A percentile compares a stretch with the other conserved stretches of the same genome.
Conservation (phyloP, 2,329 filamentous ascomycete species). For the Fusarium decemcellulare region DNA sequence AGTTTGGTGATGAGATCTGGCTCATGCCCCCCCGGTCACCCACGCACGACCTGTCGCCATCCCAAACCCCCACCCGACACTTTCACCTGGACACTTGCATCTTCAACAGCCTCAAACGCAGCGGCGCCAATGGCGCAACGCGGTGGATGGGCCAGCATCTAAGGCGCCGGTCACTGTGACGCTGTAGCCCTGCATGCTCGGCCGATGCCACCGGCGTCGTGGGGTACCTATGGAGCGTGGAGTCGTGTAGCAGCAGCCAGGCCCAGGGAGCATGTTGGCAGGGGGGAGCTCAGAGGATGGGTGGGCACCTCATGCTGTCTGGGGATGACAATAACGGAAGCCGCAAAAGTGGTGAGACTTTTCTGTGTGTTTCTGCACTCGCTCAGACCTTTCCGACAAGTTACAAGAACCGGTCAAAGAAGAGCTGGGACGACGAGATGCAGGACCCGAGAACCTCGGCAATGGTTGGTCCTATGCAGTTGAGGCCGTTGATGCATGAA, state of each 20-base stretch:
- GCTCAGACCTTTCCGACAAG: conserved; percentile 15
- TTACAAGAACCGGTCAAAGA: conserved; percentile 8
- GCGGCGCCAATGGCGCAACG: conserved; percentile 29
- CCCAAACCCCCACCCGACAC: conserved; percentile 22
- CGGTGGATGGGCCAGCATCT: conserved; percentile 8
- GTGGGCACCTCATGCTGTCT: conserved; percentile 9
- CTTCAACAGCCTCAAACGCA: conserved; percentile 37
- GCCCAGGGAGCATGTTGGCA: conserved; percentile 19
- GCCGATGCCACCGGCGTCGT: conserved; percentile 28
- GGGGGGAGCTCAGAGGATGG: conserved; percentile 23
- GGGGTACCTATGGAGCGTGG: conserved; percentile 17
- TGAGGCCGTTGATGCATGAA: conserved; percentile 23
- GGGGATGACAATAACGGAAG: conserved; percentile 17
- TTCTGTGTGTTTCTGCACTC: conserved; percentile 7
- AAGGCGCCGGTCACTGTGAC: conserved; percentile 9
- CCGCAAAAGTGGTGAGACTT: conserved; percentile 34
- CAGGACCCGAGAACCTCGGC: conserved; percentile 4
- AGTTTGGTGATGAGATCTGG: conserved; percentile 3
- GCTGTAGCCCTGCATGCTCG: conserved; percentile 13
- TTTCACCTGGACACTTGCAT: conserved; percentile 21
- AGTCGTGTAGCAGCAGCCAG: conserved; percentile 23
- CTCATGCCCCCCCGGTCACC: conserved; percentile 10
- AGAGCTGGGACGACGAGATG: conserved; percentile 17
- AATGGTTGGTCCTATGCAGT: conserved; percentile 20
- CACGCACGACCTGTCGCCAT: conserved; percentile 11